A percentile compares a stretch with the other conserved stretches of the same genome.
Evolutionary conservation across 1,284 basidiomycete species (phyloP).

Genomic region (Thelephora terrestris): DNA sequence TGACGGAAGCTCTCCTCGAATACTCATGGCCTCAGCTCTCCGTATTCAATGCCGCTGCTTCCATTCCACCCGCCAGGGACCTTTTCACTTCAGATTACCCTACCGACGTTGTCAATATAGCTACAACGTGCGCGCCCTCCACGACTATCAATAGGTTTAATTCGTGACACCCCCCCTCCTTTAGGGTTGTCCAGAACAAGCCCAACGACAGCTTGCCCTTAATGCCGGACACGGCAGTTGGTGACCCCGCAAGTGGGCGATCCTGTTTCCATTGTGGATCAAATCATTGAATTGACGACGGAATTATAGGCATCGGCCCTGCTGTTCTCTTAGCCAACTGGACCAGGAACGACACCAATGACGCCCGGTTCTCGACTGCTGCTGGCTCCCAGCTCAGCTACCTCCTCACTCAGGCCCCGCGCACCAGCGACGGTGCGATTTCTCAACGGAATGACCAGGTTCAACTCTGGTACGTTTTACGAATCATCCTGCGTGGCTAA

Average conservation of each 20-base stretch:
- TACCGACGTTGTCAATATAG: constrained; percentile 30
- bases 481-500: background rate
- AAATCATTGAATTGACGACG: background rate
- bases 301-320: constrained; percentile 39
- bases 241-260: constrained; percentile 55
- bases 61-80: constrained; percentile 25
- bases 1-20: constrained; percentile 55
- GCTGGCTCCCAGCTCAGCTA: constrained; percentile 49
- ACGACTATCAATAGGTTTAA: background rate
- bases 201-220: constrained; percentile 24
- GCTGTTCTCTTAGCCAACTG: constrained; percentile 53
- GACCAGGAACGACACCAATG: constrained; percentile 28
- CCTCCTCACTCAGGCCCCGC: constrained; percentile 46
- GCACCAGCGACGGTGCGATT: constrained; percentile 49
- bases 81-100: constrained; percentile 23
- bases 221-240: constrained; percentile 44
- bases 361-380: constrained; percentile 37
- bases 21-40: constrained; percentile 43
- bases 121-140: constrained; percentile 23
- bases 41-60: constrained; percentile 36
- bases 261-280: background rate
- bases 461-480: constrained; percentile 38
- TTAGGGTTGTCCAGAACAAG: constrained; percentile 28
- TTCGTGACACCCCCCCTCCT: background rate
- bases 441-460: constrained; percentile 47